A percentile compares a stretch with the other conserved stretches of the same genome.
These are phyloP conservation scores for Epichloe coenophiala DNA, from an alignment of 2,329 filamentous ascomycete species.

Conservation along the genomic window DNA sequence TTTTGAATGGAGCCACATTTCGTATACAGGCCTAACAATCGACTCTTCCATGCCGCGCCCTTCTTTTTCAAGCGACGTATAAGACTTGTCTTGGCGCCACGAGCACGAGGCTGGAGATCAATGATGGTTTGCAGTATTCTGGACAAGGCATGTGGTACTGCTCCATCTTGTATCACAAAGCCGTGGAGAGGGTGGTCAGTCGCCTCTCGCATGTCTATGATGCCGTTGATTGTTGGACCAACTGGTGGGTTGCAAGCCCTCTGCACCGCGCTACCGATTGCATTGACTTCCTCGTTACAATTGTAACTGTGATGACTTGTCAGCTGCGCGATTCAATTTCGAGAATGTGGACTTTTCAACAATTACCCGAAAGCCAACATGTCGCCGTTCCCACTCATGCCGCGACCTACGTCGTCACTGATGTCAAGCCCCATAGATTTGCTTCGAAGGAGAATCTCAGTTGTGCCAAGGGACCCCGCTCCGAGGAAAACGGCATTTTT, in stretches of 20 bases:
- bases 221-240: conserved; percentile 48
- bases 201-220: conserved; percentile 43
- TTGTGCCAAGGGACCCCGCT: conserved; percentile 50
- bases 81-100: conserved; percentile 21
- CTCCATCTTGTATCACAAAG: conserved; percentile 51
- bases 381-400: conserved; percentile 55
- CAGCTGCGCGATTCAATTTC: neutral
- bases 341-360: neutral
- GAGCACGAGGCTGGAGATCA: conserved; percentile 21
- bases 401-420: conserved; percentile 42
- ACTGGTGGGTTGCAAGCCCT: conserved; percentile 26
- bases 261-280: conserved; percentile 28
- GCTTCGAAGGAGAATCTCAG: conserved; percentile 50
- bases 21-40: conserved; percentile 45
- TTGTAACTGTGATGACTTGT: conserved; percentile 34
- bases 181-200: conserved; percentile 42
- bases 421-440: conserved; percentile 42
- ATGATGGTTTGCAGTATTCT: conserved; percentile 43
- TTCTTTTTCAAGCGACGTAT: conserved; percentile 4
- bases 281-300: conserved; percentile 41
- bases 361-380: conserved; percentile 46
- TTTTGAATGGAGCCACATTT: conserved; percentile 40
- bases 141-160: conserved; percentile 42
- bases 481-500: conserved; percentile 53
- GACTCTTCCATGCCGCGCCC: conserved; percentile 24